Conservation (phyloP, 768 basidiomycete genomes). For the Psilocybe cubensis region DNA sequence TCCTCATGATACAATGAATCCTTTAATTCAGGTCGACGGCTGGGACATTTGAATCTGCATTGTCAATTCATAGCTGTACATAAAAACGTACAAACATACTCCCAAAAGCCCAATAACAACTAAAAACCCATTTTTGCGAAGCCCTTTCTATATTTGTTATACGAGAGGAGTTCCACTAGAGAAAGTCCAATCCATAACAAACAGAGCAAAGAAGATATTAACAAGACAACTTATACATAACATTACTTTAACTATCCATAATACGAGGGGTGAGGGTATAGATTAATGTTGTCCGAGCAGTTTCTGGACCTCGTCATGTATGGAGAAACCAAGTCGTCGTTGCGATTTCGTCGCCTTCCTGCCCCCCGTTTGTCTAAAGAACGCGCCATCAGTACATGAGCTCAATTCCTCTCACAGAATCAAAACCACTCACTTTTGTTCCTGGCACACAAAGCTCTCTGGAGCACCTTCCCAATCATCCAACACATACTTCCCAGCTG, state of each 20-base stretch:
- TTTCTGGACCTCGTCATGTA: conserved; percentile 67
- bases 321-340: conserved; percentile 79
- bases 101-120: neutral
- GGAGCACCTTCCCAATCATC: conserved; percentile 98
- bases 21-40: no score
- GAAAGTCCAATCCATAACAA: neutral
- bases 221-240: conserved; percentile 13
- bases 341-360: conserved; percentile 89
- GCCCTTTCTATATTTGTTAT: neutral
- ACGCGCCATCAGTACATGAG: conserved; percentile 2
- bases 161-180: neutral
- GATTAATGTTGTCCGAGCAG: conserved; percentile 21
- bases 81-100: neutral
- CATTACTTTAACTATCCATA: conserved; percentile 3
- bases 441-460: conserved; percentile 98
- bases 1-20: no score
- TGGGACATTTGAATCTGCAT: no score
- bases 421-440: conserved; percentile 65
- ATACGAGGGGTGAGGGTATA: conserved; percentile 5
- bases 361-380: conserved; percentile 79
- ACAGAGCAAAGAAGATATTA: neutral
- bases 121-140: neutral
- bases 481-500: conserved; percentile 75
- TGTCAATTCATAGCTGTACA: no score
- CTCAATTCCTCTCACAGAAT: conserved; percentile 1